phyloP scores from a whole-genome alignment of 371 early-diverging fungal species.

The Encephalitozoon intestinalis region DNA sequence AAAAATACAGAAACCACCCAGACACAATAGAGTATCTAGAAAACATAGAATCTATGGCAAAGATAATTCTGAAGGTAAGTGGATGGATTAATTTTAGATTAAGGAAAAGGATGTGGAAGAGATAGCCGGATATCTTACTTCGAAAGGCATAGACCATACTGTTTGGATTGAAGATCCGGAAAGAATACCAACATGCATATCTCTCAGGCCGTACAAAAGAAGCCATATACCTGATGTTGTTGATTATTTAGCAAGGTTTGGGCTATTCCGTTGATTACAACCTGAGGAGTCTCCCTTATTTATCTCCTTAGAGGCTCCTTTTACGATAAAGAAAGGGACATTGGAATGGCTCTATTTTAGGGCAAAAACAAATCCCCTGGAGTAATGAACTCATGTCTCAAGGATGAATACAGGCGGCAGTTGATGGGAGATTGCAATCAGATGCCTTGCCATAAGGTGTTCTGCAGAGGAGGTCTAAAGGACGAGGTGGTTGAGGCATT shows the following conservation, averaged over 20 bases:
- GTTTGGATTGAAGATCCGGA: constrained; percentile 57
- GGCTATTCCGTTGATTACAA: constrained; percentile 19
- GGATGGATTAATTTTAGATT: neutral
- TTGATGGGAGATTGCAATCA: neutral
- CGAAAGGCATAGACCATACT: constrained; percentile 29
- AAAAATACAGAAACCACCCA: neutral
- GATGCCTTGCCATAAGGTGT: neutral
- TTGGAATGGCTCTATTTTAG: neutral
- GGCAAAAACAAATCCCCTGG: neutral
- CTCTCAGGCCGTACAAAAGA: constrained; percentile 30
- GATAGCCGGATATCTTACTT: neutral
- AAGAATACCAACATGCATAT: constrained; percentile 47
- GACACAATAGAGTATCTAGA: constrained; percentile 33
- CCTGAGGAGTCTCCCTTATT: neutral
- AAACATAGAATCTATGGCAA: constrained; percentile 29
- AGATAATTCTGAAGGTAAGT: constrained; percentile 43
- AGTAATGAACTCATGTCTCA: neutral
- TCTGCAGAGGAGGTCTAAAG: neutral
- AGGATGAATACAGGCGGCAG: neutral
- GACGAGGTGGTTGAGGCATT: neutral
- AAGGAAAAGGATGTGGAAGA: constrained; percentile 27
- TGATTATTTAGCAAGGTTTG: constrained; percentile 14
- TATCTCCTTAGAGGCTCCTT: neutral
- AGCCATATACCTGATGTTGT: neutral
- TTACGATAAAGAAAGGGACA: neutral